phyloP scores from a whole-genome alignment of 2,329 filamentous ascomycete genomes.

The Fusarium devonianum region DNA sequence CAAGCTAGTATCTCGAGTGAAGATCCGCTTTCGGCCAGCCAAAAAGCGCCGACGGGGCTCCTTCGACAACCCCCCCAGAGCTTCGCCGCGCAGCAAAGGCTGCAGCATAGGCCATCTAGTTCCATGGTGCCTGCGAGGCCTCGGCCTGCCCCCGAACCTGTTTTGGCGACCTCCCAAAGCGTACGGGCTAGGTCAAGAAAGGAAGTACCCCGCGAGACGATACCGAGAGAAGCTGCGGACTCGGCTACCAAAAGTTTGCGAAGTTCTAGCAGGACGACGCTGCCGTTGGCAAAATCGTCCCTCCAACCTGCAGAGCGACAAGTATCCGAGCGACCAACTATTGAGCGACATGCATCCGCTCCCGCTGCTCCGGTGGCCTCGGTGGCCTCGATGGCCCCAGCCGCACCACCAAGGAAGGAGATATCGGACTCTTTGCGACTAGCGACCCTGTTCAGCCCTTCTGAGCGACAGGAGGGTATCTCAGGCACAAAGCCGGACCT shows the following conservation, averaged over 20 bases:
- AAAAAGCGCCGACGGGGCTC: conserved; percentile 52
- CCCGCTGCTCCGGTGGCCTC: too few relatives aligned
- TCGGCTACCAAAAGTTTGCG: conserved; percentile 40
- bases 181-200: conserved; percentile 41
- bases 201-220: conserved; percentile 39
- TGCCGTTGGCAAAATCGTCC: conserved; percentile 42
- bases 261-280: conserved; percentile 37
- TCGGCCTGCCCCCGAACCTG: conserved; percentile 37
- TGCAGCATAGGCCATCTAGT: conserved; percentile 57
- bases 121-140: conserved; percentile 36
- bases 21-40: conserved; percentile 45
- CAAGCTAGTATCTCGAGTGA: conserved; percentile 42
- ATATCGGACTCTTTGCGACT: conserved; percentile 45
- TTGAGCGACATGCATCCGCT: conserved; percentile 43
- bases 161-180: conserved; percentile 42
- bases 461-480: conserved; percentile 59
- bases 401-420: conserved; percentile 38
- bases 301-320: conserved; percentile 40
- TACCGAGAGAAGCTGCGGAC: conserved; percentile 36
- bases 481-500: conserved; percentile 64
- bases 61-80: conserved; percentile 66
- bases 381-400: too few relatives aligned
- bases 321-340: conserved; percentile 27
- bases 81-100: conserved; percentile 71
- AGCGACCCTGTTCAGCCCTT: conserved; percentile 63